These are phyloP conservation scores for Arthrobotrys sphaeroides DNA, from an alignment of 2,329 filamentous ascomycete species.

Conservation along the genomic window DNA sequence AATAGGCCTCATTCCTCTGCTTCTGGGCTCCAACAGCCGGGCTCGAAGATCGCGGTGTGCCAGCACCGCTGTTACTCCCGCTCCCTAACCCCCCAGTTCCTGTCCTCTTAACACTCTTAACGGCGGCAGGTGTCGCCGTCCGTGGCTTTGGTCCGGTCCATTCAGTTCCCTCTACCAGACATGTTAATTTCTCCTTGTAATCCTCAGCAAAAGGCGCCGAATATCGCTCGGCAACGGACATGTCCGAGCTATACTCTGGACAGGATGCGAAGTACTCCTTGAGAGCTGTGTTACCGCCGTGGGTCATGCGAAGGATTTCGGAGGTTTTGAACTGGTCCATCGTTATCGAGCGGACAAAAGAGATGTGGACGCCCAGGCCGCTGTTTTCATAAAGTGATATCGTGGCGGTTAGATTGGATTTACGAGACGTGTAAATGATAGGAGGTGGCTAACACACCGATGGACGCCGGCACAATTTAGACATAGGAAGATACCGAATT, in stretches of 20 bases:
- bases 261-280: conserved; percentile 80
- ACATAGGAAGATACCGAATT: conserved; percentile 99
- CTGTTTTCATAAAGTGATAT: too few species aligned
- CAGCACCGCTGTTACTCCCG: conserved; percentile 57
- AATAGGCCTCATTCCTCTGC: conserved; percentile 83
- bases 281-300: conserved; percentile 89
- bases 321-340: conserved; percentile 98
- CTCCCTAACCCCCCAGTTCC: conserved; percentile 57
- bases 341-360: conserved; percentile 94
- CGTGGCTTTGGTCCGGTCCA: conserved; percentile 70
- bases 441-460: conserved; percentile 60
- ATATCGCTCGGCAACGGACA: conserved; percentile 57
- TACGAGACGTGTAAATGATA: not conserved
- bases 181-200: conserved; percentile 57
- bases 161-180: conserved; percentile 78
- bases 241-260: conserved; percentile 52
- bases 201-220: conserved; percentile 56
- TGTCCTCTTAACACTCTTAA: conserved; percentile 58
- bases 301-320: conserved; percentile 92
- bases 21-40: conserved; percentile 67
- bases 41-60: conserved; percentile 58
- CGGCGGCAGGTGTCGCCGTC: conserved; percentile 57
- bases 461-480: conserved; percentile 94
- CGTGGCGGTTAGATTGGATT: not conserved
- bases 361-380: conserved; percentile 95